These are phyloP conservation scores for Termitomyces sp. DNA, from an alignment of 768 basidiomycete species.

Conservation along the genomic window DNA sequence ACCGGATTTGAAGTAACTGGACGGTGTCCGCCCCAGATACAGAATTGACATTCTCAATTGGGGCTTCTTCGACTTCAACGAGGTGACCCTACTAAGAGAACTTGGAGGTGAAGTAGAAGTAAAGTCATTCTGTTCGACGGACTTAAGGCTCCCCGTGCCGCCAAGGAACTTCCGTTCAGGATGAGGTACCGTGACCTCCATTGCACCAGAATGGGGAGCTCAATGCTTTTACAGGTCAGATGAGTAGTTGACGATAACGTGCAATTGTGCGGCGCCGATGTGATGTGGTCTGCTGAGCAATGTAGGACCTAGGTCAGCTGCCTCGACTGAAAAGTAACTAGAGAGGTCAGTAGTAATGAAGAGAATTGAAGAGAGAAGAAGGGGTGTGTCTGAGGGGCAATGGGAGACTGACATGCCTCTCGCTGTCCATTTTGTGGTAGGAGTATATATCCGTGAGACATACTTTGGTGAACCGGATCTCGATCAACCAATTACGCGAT, in stretches of 20 bases:
- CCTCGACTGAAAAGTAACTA: not conserved
- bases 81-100: slow-evolving; percentile 17
- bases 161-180: slow-evolving; percentile 11
- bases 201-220: not conserved
- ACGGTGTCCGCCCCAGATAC: slow-evolving; percentile 9
- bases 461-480: slow-evolving; percentile 1
- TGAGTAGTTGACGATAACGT: not conserved
- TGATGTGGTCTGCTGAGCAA: not conserved
- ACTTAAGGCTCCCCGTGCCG: slow-evolving; percentile 19
- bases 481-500: slow-evolving; percentile 1
- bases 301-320: not conserved
- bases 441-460: slow-evolving; percentile 2
- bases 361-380: not conserved
- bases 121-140: slow-evolving; percentile 15
- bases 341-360: not conserved
- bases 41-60: slow-evolving; percentile 16
- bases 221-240: not conserved
- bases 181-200: not conserved
- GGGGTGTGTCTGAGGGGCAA: not conserved
- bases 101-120: slow-evolving; percentile 17
- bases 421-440: not conserved
- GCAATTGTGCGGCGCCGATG: not conserved
- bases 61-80: slow-evolving; percentile 19
- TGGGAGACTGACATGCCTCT: not conserved
- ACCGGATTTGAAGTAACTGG: slow-evolving; percentile 1